phyloP scores from a whole-genome alignment of 2,329 filamentous ascomycete species.

The Cladobotryum mycophilum region DNA sequence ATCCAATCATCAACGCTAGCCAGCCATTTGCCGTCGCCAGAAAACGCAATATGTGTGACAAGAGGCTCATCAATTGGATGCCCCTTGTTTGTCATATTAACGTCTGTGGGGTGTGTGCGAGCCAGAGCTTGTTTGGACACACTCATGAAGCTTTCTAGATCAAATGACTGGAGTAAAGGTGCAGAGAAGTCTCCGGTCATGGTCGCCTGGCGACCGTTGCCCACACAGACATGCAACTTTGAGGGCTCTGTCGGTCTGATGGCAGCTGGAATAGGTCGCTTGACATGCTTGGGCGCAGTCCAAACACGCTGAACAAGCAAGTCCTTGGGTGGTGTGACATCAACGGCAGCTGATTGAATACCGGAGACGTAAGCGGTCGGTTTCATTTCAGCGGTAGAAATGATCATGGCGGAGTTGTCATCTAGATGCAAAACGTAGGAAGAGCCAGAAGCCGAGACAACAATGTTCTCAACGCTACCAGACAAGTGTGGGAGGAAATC shows the following conservation, averaged over 20 bases:
- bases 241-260: slow-evolving; percentile 58
- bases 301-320: slow-evolving; percentile 48
- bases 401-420: slow-evolving; percentile 85
- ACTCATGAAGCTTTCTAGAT: slow-evolving; percentile 71
- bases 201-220: slow-evolving; percentile 52
- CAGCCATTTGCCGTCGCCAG: slow-evolving; percentile 78
- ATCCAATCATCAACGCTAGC: slow-evolving; percentile 89
- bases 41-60: slow-evolving; percentile 68
- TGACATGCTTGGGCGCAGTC: slow-evolving; percentile 36
- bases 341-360: slow-evolving; percentile 60
- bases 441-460: slow-evolving; percentile 71
- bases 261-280: slow-evolving; percentile 50
- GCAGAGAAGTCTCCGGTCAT: slow-evolving; percentile 46
- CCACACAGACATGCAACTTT: slow-evolving; percentile 62
- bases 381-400: slow-evolving; percentile 84
- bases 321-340: slow-evolving; percentile 44
- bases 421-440: slow-evolving; percentile 80
- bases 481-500: slow-evolving; percentile 88
- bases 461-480: slow-evolving; percentile 75
- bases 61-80: slow-evolving; percentile 69
- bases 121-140: slow-evolving; percentile 83
- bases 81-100: slow-evolving; percentile 68
- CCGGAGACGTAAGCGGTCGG: slow-evolving; percentile 80
- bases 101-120: slow-evolving; percentile 77
- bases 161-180: slow-evolving; percentile 73